Evolutionary conservation across 192 early-diverging fungal genomes (phyloP).

Genomic region (Podochytrium sp.): DNA sequence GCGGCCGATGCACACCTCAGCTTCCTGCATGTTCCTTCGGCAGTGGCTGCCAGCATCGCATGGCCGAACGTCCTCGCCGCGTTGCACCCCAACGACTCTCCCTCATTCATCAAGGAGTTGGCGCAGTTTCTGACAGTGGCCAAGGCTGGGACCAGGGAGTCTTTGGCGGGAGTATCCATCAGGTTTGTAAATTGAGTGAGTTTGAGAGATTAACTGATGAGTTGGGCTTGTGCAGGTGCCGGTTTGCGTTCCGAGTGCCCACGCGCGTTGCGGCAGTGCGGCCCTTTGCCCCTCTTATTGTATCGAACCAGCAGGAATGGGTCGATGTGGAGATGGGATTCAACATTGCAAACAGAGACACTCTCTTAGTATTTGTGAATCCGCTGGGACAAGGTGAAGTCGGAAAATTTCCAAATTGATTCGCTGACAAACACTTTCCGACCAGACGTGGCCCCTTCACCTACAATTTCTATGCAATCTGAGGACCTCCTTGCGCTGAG

Average conservation of each 20-base stretch:
- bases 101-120: slow-evolving; percentile 13
- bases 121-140: slow-evolving; percentile 3
- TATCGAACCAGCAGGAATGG: background rate
- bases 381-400: background rate
- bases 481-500: background rate
- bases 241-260: background rate
- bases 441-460: background rate
- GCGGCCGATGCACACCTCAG: slow-evolving; percentile 1
- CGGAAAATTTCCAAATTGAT: background rate
- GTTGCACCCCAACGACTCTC: slow-evolving; percentile 23
- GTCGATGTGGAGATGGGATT: slow-evolving; percentile 23
- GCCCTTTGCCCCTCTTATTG: background rate
- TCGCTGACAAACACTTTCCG: background rate
- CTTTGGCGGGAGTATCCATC: slow-evolving; percentile 15
- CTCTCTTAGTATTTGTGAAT: slow-evolving; percentile 24
- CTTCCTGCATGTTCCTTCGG: slow-evolving; percentile 4
- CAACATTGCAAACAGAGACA: background rate
- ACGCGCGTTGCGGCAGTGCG: no score
- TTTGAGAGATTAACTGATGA: no score
- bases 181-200: no score
- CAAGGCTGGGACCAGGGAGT: slow-evolving; percentile 14
- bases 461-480: slow-evolving; percentile 1
- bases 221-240: no score
- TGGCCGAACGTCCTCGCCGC: background rate
- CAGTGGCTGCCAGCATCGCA: no score